A percentile compares a stretch with the other conserved stretches of the same genome.
Evolutionary conservation across 106 monocot species (phyloP).

Genomic region (Dendrobium chrysotoxum): DNA sequence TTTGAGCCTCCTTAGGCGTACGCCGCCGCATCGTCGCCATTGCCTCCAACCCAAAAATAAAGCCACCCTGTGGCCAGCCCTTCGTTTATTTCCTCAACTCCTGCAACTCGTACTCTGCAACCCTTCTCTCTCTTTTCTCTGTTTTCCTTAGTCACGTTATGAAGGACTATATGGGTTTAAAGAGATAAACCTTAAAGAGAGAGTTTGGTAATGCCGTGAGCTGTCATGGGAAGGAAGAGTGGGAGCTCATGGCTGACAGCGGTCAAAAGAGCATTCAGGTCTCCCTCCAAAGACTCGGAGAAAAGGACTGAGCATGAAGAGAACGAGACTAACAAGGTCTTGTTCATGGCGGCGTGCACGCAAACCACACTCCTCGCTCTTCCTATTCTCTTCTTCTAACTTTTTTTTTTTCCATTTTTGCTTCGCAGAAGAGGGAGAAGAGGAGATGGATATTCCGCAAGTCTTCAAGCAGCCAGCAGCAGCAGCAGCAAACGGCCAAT

Average conservation of each 20-base stretch:
- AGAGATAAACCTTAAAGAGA: not conserved
- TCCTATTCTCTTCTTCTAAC: not conserved
- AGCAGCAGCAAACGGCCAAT: not conserved
- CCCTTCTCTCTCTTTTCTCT: not conserved
- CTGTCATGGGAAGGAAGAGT: conserved; percentile 73
- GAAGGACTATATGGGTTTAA: not conserved
- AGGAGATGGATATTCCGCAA: conserved; percentile 86
- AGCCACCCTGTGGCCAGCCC: not conserved
- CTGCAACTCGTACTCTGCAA: not conserved
- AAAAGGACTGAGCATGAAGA: conserved; percentile 14
- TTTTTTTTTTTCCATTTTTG: not conserved
- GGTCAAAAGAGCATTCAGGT: conserved; percentile 87
- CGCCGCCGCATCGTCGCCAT: not conserved
- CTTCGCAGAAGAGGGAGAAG: conserved; percentile 66
- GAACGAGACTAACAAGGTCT: not conserved
- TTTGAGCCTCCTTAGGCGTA: not conserved
- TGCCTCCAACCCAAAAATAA: not conserved
- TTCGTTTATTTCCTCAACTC: not conserved
- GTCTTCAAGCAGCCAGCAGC: conserved; percentile 21
- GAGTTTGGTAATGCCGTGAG: not conserved
- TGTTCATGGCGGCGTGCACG: not conserved
- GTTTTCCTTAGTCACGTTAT: not conserved
- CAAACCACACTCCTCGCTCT: not conserved
- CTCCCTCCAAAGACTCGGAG: conserved; percentile 66
- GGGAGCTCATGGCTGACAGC: conserved; percentile 90